Evolutionary conservation across 352 stramenopile species (phyloP), one percentile per base, ranked within the genome.

Genomic region (Plasmopara viticola): DNA sequence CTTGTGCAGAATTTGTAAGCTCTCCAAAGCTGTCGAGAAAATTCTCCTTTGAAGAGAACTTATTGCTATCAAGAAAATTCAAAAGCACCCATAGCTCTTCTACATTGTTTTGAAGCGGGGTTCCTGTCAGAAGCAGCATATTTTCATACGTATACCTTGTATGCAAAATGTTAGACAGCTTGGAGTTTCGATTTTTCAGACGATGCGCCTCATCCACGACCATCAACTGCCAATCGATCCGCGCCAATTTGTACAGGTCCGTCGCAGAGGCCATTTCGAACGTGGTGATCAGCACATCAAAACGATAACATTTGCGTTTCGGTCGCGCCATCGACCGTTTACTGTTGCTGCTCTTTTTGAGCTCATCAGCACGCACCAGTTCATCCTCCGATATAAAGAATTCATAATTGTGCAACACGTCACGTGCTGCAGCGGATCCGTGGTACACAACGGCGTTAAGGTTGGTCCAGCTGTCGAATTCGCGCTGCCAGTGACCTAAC

Each of bases 201-300:
- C 97, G 90, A 77, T 99, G 97, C 4, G 97, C 97, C 74, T 99
- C 97, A 67, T 99, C 97, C 9, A 99, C 97, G 17, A 99, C 93
- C 49, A 98, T 78, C 4, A 97, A 69, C 59, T 96, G 85, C 95
- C 97, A 99, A 43, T 88, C 59, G 15, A 93, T 78, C 47, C 95
- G 82, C 45, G 84, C 84, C 51, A 99, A 79, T 43, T 98, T 92
- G 38, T 68, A 75, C n/a, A 96, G 81, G 51, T 99, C 94, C 44
- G 90, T 93, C 34, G 97, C 92, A 18, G 78, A 86, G 7, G 97
- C 87, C 68, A 98, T 98, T 64, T 99, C 98, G 68, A 98, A 99
- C 1, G 97, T 99, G 15, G 98, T 99, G 33, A 99, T 97, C 10
- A 99, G 70, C 18, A 99, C 95, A 64, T 99, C 96, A 70, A 99